Evolutionary conservation across 257 asterid species (phyloP).

Genomic region (Solanum bulbocastanum): DNA sequence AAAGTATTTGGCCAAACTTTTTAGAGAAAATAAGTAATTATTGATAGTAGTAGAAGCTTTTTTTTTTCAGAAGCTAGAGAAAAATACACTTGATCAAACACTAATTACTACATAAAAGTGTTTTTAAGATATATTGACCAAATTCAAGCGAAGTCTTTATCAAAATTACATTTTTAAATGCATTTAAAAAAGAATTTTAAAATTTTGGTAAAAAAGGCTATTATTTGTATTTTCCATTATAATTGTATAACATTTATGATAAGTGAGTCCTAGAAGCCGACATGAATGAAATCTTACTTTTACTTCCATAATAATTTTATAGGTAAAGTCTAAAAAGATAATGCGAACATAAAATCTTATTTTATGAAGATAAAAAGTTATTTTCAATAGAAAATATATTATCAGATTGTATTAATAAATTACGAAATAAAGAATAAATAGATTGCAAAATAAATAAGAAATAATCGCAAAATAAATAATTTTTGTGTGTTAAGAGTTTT

Average conservation of each 20-base stretch:
- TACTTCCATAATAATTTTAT: accelerated
- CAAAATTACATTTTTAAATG: no score
- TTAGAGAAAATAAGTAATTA: not conserved
- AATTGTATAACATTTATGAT: not conserved
- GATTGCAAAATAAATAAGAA: not conserved
- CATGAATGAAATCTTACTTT: no score
- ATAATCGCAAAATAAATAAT: no score
- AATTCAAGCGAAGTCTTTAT: no score
- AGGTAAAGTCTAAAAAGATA: not conserved
- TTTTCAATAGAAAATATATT: not conserved
- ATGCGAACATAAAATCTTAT: not conserved
- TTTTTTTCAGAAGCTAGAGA: not conserved
- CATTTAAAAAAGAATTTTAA: not conserved
- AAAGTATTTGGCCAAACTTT: not conserved
- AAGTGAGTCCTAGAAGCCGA: no score
- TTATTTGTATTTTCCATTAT: not conserved
- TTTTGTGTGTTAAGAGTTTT: not conserved
- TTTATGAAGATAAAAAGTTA: no score
- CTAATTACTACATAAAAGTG: not conserved
- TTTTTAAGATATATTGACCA: not conserved
- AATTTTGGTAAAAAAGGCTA: not conserved
- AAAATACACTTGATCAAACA: not conserved
- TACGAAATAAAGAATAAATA: not conserved
- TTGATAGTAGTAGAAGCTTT: not conserved
- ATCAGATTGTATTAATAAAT: not conserved